Evolutionary conservation across 1,284 basidiomycete genomes (phyloP).

Genomic region (Marasmius oreades): DNA sequence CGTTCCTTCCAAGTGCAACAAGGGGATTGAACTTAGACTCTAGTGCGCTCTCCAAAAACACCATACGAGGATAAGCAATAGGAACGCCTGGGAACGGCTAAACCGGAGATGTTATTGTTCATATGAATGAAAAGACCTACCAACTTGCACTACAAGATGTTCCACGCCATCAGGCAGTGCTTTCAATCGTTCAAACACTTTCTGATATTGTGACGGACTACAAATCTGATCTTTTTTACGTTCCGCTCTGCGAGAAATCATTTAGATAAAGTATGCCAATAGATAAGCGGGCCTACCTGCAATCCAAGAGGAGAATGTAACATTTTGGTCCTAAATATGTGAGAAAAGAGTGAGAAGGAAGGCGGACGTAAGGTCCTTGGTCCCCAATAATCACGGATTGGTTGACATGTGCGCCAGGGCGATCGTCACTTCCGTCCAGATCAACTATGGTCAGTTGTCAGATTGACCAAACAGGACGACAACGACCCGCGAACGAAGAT

Average conservation of each 20-base stretch:
- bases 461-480: constrained; percentile 17
- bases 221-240: constrained; percentile 80
- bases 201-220: constrained; percentile 67
- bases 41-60: constrained; percentile 77
- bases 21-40: constrained; percentile 83
- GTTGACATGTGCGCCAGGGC: constrained; percentile 56
- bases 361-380: constrained; percentile 72
- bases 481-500: background rate
- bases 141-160: constrained; percentile 81
- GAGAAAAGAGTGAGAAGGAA: constrained; percentile 80
- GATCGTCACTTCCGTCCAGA: constrained; percentile 69
- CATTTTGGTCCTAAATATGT: constrained; percentile 70
- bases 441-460: constrained; percentile 42
- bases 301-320: constrained; percentile 78
- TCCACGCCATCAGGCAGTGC: constrained; percentile 63
- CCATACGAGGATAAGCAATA: constrained; percentile 91
- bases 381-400: constrained; percentile 75
- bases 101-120: background rate
- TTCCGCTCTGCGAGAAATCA: constrained; percentile 62
- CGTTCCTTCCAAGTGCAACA: constrained; percentile 63
- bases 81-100: constrained; percentile 51
- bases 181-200: constrained; percentile 61
- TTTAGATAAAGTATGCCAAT: constrained; percentile 1
- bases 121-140: constrained; percentile 31
- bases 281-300: constrained; percentile 52